Conservation (phyloP, 164 flowering plant species). For the Dillenia turbinata region DNA sequence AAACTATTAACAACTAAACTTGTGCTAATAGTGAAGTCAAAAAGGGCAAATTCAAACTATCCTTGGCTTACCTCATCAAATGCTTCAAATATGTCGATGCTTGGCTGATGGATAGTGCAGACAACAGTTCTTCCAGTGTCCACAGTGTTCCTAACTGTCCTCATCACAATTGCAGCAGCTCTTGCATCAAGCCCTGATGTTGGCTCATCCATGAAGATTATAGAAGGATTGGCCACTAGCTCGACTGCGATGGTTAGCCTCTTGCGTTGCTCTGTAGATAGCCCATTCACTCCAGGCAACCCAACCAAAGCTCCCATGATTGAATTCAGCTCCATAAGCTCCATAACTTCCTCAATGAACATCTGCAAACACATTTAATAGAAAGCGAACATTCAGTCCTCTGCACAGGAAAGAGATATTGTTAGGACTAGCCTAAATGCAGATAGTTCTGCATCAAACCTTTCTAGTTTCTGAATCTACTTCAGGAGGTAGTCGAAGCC, state of each 20-base stretch:
- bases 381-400: background rate
- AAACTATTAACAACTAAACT: background rate
- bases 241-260: slow-evolving; percentile 33
- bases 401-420: too few relatives aligned
- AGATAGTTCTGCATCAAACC: slow-evolving; percentile 11
- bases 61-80: slow-evolving; percentile 29
- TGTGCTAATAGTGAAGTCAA: too few relatives aligned
- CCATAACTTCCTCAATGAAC: slow-evolving; percentile 33
- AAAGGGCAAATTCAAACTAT: too few relatives aligned
- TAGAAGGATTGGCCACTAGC: slow-evolving; percentile 32
- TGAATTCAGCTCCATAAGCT: slow-evolving; percentile 28
- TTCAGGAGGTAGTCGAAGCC: slow-evolving; percentile 33
- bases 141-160: slow-evolving; percentile 32
- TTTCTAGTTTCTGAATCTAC: slow-evolving; percentile 23
- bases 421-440: too few relatives aligned
- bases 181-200: slow-evolving; percentile 39
- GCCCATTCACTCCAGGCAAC: slow-evolving; percentile 33
- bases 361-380: slow-evolving; percentile 11
- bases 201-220: slow-evolving; percentile 40
- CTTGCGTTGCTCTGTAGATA: slow-evolving; percentile 35
- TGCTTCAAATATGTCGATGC: slow-evolving; percentile 30
- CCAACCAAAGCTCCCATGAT: slow-evolving; percentile 33
- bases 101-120: slow-evolving; percentile 39
- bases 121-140: slow-evolving; percentile 35
- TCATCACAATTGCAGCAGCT: slow-evolving; percentile 38